Conservation (phyloP, 768 basidiomycete species). For the Leccinum truebloodii region DNA sequence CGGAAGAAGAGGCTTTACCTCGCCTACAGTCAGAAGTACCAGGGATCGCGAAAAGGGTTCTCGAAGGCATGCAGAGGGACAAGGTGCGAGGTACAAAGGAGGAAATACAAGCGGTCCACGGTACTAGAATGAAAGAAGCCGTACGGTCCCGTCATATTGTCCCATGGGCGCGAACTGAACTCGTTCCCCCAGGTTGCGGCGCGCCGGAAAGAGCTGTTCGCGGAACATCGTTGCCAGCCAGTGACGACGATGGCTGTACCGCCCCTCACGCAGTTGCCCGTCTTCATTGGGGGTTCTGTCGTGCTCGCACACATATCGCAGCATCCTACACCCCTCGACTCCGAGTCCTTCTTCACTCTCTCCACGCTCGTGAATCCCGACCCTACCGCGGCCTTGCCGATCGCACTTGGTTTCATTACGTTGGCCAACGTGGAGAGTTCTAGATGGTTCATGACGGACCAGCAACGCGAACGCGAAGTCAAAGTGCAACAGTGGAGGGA, state of each 20-base stretch:
- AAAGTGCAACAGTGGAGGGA: constrained; percentile 49
- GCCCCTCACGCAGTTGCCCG: constrained; percentile 65
- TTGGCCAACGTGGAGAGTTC: constrained; percentile 80
- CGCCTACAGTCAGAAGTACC: constrained; percentile 52
- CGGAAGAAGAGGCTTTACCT: constrained; percentile 63
- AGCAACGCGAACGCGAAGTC: constrained; percentile 52
- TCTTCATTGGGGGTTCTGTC: constrained; percentile 68
- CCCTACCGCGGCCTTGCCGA: constrained; percentile 67
- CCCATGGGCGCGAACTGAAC: constrained; percentile 6
- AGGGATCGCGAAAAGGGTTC: constrained; percentile 33
- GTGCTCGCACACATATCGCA: constrained; percentile 55
- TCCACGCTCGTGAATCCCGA: constrained; percentile 71
- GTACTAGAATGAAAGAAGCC: constrained; percentile 46
- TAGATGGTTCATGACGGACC: constrained; percentile 68
- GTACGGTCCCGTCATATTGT: constrained; percentile 34
- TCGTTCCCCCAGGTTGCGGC: constrained; percentile 44
- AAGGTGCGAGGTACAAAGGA: constrained; percentile 57
- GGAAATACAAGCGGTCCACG: constrained; percentile 48
- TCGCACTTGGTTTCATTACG: constrained; percentile 69
- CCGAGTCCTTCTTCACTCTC: constrained; percentile 75
- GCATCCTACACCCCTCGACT: constrained; percentile 66
- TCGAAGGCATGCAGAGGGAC: constrained; percentile 53
- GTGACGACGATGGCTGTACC: constrained; percentile 59
- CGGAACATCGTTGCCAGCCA: constrained; percentile 58
- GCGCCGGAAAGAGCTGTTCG: constrained; percentile 60